These are phyloP conservation scores for Paecilomyces dactylethromorphus DNA, from an alignment of 2,329 filamentous ascomycete genomes.

Conservation along the genomic window DNA sequence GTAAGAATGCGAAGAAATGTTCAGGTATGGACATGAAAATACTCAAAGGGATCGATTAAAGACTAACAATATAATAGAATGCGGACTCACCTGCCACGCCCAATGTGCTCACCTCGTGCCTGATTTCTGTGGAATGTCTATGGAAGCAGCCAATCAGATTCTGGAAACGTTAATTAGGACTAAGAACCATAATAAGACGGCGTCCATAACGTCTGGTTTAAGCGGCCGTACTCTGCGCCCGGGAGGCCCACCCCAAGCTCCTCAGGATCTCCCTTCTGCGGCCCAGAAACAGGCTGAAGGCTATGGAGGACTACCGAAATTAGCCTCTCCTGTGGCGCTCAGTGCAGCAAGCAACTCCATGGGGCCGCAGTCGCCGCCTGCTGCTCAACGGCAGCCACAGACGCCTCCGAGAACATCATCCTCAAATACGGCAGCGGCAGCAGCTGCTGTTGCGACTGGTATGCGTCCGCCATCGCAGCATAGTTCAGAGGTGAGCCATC, in stretches of 20 bases:
- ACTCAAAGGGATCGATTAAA: not conserved
- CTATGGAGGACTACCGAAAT: constrained; percentile 29
- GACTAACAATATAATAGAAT: constrained; percentile 55
- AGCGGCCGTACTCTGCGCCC: constrained; percentile 62
- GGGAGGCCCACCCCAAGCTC: constrained; percentile 37
- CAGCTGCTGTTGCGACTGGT: constrained; percentile 43
- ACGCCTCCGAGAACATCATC: constrained; percentile 45
- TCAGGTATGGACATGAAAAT: constrained; percentile 51
- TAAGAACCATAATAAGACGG: constrained; percentile 61
- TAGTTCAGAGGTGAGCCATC: constrained; percentile 9
- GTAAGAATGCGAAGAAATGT: constrained; percentile 91
- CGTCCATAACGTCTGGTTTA: constrained; percentile 38
- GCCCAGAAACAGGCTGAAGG: constrained; percentile 29
- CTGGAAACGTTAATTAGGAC: constrained; percentile 76
- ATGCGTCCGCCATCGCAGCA: constrained; percentile 39
- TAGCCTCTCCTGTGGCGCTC: constrained; percentile 34
- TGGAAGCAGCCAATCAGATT: constrained; percentile 94
- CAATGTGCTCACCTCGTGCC: constrained; percentile 91
- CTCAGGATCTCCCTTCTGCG: constrained; percentile 30
- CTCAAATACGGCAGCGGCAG: constrained; percentile 41
- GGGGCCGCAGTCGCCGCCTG: constrained; percentile 40
- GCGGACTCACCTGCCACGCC: constrained; percentile 81
- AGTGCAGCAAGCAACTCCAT: constrained; percentile 36
- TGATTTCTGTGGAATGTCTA: constrained; percentile 98
- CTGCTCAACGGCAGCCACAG: constrained; percentile 37